A percentile compares a stretch with the other conserved stretches of the same genome.
Conservation (phyloP, 116 monocot genomes). For the Phalaenopsis hybrid region DNA sequence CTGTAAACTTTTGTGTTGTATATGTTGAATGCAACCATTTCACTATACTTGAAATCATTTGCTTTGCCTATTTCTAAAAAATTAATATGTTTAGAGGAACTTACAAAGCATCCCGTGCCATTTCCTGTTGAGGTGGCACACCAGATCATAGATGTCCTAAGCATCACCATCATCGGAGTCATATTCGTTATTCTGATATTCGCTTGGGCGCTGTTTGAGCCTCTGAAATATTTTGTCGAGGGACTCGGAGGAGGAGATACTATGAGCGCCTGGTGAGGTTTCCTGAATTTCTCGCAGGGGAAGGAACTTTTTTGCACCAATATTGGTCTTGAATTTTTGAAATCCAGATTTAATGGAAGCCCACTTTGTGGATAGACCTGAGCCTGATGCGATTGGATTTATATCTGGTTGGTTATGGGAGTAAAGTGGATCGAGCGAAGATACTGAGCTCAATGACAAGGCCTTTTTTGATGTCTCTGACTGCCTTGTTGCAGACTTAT, state of each 20-base stretch:
- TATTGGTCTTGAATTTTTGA: conserved; percentile 60
- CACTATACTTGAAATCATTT: too few relatives aligned
- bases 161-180: conserved; percentile 23
- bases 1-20: too few relatives aligned
- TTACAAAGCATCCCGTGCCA: too few relatives aligned
- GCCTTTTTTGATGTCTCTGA: conserved; percentile 20
- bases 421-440: conserved; percentile 36
- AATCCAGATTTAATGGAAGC: conserved; percentile 69
- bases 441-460: conserved; percentile 41
- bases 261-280: conserved; percentile 1
- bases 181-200: conserved; percentile 19
- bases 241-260: conserved; percentile 49
- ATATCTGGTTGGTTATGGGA: conserved; percentile 1
- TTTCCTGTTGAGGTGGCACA: too few relatives aligned
- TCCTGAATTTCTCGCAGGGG: conserved; percentile 47
- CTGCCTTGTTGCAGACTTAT: conserved; percentile 56
- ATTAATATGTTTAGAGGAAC: too few relatives aligned
- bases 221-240: conserved; percentile 87
- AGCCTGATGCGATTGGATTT: conserved; percentile 12
- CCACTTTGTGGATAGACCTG: conserved; percentile 48
- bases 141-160: too few relatives aligned
- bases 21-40: too few relatives aligned
- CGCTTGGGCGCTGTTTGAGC: conserved; percentile 44
- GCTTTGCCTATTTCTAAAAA: too few relatives aligned
- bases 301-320: conserved; percentile 59